Percentiles rank a stretch among this genome's conserved stretches.
Evolutionary conservation across 768 basidiomycete genomes (phyloP).

Genomic region (Boletus sp.): DNA sequence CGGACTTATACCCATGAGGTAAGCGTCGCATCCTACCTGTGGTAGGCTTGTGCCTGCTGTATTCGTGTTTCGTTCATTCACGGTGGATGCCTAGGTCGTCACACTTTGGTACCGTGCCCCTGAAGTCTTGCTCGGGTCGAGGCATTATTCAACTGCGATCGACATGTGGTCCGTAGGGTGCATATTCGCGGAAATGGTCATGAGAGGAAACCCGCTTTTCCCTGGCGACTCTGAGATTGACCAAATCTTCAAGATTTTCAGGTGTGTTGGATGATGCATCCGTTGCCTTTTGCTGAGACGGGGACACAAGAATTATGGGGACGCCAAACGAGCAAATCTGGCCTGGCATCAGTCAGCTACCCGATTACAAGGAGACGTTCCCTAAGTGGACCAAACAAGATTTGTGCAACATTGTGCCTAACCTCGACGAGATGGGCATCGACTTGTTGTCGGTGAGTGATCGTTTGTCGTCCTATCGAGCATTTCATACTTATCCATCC

Average conservation of each 20-base stretch:
- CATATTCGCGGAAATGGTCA: constrained; percentile 98
- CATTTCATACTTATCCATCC: neutral
- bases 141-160: constrained; percentile 95
- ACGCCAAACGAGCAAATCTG: constrained; percentile 89
- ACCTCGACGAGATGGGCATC: constrained; percentile 72
- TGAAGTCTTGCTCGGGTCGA: constrained; percentile 91
- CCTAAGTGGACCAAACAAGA: constrained; percentile 90
- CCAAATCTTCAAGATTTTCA: constrained; percentile 99
- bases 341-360: constrained; percentile 85
- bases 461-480: neutral
- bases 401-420: constrained; percentile 59
- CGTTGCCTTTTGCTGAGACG: constrained; percentile 1
- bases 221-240: constrained; percentile 99
- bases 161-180: constrained; percentile 99
- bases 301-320: constrained; percentile 70
- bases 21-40: constrained; percentile 17
- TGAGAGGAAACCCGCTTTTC: constrained; percentile 87
- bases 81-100: constrained; percentile 66
- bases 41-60: neutral
- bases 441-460: constrained; percentile 68
- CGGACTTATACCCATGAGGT: constrained; percentile 99
- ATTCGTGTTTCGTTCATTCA: constrained; percentile 5
- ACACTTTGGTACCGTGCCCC: constrained; percentile 99
- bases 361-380: constrained; percentile 96
- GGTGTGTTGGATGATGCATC: constrained; percentile 43